These are phyloP conservation scores for Hemerocallis citrina DNA, from an alignment of 106 monocot species.

Conservation along the genomic window DNA sequence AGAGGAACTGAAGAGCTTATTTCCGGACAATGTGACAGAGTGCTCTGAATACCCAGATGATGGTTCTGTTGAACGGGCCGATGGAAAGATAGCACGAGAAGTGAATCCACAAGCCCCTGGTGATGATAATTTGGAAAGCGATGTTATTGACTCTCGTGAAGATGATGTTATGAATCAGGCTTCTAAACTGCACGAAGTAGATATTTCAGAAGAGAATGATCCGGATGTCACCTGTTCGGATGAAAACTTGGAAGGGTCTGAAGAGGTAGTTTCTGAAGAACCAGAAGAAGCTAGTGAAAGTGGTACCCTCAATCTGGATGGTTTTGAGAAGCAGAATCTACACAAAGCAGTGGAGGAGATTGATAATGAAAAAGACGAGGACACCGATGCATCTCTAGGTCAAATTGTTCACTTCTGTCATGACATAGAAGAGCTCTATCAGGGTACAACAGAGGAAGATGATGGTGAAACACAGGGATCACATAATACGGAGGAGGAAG, in stretches of 20 bases:
- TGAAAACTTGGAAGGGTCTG: not conserved
- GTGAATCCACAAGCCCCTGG: not conserved
- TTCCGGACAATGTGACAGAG: not conserved
- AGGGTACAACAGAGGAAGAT: not conserved
- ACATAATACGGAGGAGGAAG: not conserved
- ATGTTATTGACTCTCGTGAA: not conserved
- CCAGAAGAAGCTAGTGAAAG: not conserved
- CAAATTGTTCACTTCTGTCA: not conserved
- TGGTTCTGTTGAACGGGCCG: not conserved
- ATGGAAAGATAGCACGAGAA: not conserved
- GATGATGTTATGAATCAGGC: not conserved
- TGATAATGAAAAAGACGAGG: not conserved
- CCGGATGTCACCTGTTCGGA: not conserved
- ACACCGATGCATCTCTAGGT: not conserved
- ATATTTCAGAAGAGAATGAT: not conserved
- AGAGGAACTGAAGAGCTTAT: not conserved
- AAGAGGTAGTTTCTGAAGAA: not conserved
- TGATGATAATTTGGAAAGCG: not conserved
- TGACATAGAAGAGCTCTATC: not conserved
- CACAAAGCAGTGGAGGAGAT: not conserved
- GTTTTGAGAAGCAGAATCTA: not conserved
- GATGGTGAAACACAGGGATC: not conserved
- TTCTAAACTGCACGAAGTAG: not conserved
- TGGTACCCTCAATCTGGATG: not conserved
- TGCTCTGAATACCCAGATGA: constrained; percentile 9